Conservation (phyloP, 768 basidiomycete species). For the Hypholoma fasciculare region DNA sequence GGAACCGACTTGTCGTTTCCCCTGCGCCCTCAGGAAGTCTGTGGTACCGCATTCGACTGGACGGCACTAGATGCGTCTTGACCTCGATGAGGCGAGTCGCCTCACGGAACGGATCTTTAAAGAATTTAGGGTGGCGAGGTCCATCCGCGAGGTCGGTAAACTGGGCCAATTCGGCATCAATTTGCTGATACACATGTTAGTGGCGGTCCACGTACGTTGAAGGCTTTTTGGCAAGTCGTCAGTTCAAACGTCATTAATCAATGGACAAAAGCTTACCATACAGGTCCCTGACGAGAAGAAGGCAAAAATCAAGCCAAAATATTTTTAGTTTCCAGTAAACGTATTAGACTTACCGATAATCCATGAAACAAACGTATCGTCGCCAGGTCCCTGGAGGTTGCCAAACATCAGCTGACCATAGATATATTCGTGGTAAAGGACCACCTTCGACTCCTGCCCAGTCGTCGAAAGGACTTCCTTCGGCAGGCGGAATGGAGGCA, state of each 20-base stretch:
- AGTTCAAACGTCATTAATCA: neutral
- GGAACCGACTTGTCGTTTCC: constrained; percentile 28
- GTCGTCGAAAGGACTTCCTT: constrained; percentile 36
- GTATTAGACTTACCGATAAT: constrained; percentile 57
- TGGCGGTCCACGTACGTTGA: constrained; percentile 41
- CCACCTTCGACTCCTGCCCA: constrained; percentile 75
- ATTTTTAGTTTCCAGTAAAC: constrained; percentile 4
- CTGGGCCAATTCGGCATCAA: constrained; percentile 15
- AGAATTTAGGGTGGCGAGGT: constrained; percentile 43
- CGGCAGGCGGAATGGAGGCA: constrained; percentile 50
- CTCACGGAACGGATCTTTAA: constrained; percentile 62
- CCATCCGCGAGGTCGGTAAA: constrained; percentile 35
- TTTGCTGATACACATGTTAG: neutral
- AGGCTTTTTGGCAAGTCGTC: constrained; percentile 30
- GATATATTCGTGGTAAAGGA: neutral
- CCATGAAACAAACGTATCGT: constrained; percentile 76
- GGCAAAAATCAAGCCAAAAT: constrained; percentile 35
- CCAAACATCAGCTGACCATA: constrained; percentile 1
- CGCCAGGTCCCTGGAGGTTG: constrained; percentile 56
- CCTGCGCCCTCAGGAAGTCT: constrained; percentile 13
- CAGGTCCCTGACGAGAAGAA: constrained; percentile 10
- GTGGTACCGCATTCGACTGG: constrained; percentile 28
- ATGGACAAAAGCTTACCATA: constrained; percentile 13
- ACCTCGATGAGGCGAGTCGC: constrained; percentile 65
- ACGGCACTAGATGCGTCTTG: constrained; percentile 46